Evolutionary conservation across 345 rosid species (phyloP).

Genomic region (Lumnitzera littorea): DNA sequence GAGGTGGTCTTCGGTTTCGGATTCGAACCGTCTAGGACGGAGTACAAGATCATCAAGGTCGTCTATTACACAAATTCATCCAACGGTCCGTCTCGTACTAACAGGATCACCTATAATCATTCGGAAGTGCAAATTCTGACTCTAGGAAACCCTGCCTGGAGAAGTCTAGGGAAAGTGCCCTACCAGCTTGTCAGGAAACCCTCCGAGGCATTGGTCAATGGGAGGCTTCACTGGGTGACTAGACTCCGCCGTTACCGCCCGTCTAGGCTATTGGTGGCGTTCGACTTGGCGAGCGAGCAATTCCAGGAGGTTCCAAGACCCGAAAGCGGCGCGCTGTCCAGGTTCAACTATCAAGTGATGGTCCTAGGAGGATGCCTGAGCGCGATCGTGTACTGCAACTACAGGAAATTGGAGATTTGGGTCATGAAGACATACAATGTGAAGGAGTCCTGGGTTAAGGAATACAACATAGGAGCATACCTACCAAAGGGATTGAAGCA

Average conservation of each 20-base stretch:
- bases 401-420: conserved; percentile 81
- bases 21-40: conserved; percentile 12
- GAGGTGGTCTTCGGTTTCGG: conserved; percentile 38
- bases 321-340: conserved; percentile 51
- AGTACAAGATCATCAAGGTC: conserved; percentile 36
- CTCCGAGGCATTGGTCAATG: conserved; percentile 61
- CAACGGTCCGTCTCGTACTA: conserved; percentile 11
- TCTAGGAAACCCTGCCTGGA: conserved; percentile 33
- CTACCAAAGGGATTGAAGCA: conserved; percentile 69
- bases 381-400: conserved; percentile 59
- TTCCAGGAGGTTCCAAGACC: conserved; percentile 75
- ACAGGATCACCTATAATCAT: conserved; percentile 11
- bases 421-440: conserved; percentile 62
- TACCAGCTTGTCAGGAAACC: conserved; percentile 50
- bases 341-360: conserved; percentile 50
- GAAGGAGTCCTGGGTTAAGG: conserved; percentile 68
- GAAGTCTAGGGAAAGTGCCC: conserved; percentile 60
- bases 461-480: conserved; percentile 54
- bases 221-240: conserved; percentile 78
- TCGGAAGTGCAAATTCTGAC: conserved; percentile 33
- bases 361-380: conserved; percentile 52
- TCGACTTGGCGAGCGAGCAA: conserved; percentile 66
- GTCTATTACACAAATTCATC: conserved; percentile 20
- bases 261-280: conserved; percentile 56
- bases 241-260: conserved; percentile 51